Evolutionary conservation across 2,329 filamentous ascomycete species (phyloP), one percentile per base, ranked within the genome.

Genomic region (Sporothrix phasma): DNA sequence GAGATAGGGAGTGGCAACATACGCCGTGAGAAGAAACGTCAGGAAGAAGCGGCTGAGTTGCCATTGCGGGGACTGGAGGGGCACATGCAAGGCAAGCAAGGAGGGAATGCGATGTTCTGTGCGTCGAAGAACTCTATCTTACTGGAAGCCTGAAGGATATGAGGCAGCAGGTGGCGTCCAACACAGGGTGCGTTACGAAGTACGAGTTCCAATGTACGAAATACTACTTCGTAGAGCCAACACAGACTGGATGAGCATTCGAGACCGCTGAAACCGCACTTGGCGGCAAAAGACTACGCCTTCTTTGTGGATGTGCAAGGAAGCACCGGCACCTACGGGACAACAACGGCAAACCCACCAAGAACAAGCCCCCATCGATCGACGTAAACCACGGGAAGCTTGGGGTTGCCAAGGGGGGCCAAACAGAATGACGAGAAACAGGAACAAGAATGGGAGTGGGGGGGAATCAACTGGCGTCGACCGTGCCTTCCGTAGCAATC

Each of bases 1-100:
- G 8, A 54, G 8, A 24, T 8, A 19, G 29, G n/a, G 31, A 22
- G 15, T 3, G 47, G 22, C 45, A 8, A 53, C 34, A 11, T 3
- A 22, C 49, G n/a, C 22, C 24, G 31, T 22, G 37, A 31, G 29
- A 54, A n/a, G n/a, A n/a, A n/a, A n/a, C n/a, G 49, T 34, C 11
- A 22, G 51, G 51, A 56, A 56, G 31, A 31, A 56, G 31, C 51
- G n/a, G 51, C 51, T 56, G 51, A 54, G 37, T 54, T 53, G 49
- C 29, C 51, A 39, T 22, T 31, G 34, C 31, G 19, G 49, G 51
- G 29, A 10, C 7, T 37, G n/a, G 29, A 37, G 11, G 4, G 45
- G 22, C 31, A n/a, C n/a, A n/a, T n/a, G n/a, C n/a, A n/a, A n/a
- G n/a, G n/a, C n/a, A n/a, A n/a, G n/a, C n/a, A n/a, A n/a, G n/a